These are phyloP conservation scores for Saccharomycopsis crataegensis DNA, from an alignment of 1,139 yeast species.

Conservation along the genomic window DNA sequence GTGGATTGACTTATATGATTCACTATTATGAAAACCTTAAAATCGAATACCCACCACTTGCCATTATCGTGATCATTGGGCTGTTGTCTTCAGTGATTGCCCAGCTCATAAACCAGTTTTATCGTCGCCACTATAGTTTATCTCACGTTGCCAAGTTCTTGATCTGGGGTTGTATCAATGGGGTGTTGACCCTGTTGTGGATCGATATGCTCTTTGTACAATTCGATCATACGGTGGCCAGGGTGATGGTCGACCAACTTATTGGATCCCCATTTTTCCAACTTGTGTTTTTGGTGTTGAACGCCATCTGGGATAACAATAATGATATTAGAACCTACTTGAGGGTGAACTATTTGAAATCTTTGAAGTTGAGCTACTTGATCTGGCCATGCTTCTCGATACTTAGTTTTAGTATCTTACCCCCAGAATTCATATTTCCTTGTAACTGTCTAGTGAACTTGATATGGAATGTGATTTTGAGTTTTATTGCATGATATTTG, in stretches of 20 bases:
- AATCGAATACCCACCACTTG: conserved; percentile 13
- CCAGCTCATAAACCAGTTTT: conserved; percentile 47
- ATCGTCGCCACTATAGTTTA: conserved; percentile 35
- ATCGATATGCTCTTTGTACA: conserved; percentile 38
- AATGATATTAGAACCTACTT: conserved; percentile 23
- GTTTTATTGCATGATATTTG: conserved; percentile 25
- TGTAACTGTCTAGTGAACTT: conserved; percentile 50
- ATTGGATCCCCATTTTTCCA: conserved; percentile 53
- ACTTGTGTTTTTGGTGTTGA: conserved; percentile 40
- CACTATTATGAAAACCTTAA: conserved; percentile 4
- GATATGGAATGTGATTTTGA: conserved; percentile 48
- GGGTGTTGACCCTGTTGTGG: conserved; percentile 51
- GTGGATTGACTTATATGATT: neutral
- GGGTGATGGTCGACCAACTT: conserved; percentile 46
- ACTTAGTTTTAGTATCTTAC: conserved; percentile 41
- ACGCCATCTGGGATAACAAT: conserved; percentile 45
- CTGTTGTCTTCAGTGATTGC: conserved; percentile 48
- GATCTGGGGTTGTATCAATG: conserved; percentile 59
- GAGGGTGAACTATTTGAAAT: conserved; percentile 34
- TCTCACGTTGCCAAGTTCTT: conserved; percentile 42
- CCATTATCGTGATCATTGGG: conserved; percentile 41
- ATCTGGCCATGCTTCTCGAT: conserved; percentile 56
- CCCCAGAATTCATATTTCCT: conserved; percentile 45
- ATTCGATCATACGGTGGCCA: conserved; percentile 29
- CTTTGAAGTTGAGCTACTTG: conserved; percentile 46